phyloP scores from a whole-genome alignment of 768 basidiomycete species.

The Tulasnella sp. region DNA sequence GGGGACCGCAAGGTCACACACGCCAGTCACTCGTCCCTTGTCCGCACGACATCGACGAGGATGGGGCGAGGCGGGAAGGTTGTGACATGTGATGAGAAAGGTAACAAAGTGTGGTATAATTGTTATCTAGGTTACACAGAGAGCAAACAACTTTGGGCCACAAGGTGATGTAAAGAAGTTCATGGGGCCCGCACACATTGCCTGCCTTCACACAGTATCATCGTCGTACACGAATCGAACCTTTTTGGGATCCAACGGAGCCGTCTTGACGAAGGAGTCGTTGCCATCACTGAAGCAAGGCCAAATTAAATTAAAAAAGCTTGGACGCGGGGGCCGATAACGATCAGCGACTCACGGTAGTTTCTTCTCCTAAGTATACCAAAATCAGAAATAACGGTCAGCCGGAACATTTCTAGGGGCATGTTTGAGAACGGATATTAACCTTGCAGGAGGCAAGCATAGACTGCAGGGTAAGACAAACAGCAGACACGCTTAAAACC shows the following conservation, averaged over 20 bases:
- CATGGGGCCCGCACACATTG: background rate
- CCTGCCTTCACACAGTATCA: conserved; percentile 19
- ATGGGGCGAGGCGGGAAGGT: background rate
- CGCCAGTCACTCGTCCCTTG: background rate
- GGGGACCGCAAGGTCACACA: background rate
- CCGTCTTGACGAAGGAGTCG: conserved; percentile 71
- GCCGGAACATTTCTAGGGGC: conserved; percentile 13
- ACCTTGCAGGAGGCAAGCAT: conserved; percentile 94
- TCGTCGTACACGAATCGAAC: conserved; percentile 41
- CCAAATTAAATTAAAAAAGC: conserved; percentile 25
- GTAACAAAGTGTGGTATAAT: background rate
- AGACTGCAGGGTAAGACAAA: conserved; percentile 83
- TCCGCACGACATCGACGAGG: background rate
- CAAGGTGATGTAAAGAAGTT: background rate
- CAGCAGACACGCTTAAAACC: conserved; percentile 60
- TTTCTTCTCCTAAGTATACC: conserved; percentile 43
- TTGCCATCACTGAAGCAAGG: conserved; percentile 59
- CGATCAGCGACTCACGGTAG: conserved; percentile 51
- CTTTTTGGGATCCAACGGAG: conserved; percentile 85
- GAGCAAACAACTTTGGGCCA: background rate
- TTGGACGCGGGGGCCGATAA: background rate
- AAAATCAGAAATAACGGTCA: background rate
- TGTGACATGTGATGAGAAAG: background rate
- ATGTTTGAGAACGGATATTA: conserved; percentile 19
- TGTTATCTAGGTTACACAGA: background rate